Evolutionary conservation across 2,329 filamentous ascomycete genomes (phyloP).

Genomic region (Calonectria henricotiae): DNA sequence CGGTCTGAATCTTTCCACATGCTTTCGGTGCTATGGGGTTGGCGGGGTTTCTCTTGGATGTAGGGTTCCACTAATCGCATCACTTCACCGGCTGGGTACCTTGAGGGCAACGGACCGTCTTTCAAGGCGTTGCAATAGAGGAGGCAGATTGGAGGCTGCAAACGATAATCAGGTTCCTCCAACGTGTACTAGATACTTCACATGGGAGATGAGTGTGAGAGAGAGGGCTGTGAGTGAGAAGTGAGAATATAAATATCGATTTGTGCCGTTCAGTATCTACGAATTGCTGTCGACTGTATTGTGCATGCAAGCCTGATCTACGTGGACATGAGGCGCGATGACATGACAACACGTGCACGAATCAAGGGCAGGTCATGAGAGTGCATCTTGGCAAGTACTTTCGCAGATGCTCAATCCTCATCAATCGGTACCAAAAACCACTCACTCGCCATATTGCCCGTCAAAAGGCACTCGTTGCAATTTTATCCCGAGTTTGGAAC

Average conservation of each 20-base stretch:
- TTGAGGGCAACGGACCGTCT: constrained; percentile 39
- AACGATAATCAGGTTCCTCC: constrained; percentile 40
- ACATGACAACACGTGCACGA: not conserved
- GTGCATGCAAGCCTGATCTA: not conserved
- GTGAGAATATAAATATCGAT: constrained; percentile 37
- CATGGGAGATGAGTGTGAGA: constrained; percentile 25
- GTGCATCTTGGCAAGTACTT: too few relatives aligned
- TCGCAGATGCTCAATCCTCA: not conserved
- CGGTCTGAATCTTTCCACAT: constrained; percentile 36
- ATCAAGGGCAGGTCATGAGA: not conserved
- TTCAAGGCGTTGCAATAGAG: constrained; percentile 44
- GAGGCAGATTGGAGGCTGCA: constrained; percentile 30
- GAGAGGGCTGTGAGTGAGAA: constrained; percentile 25
- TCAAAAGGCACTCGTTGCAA: not conserved
- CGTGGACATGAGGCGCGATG: too few relatives aligned
- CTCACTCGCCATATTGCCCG: too few relatives aligned
- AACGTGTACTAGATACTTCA: constrained; percentile 52
- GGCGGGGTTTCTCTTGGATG: constrained; percentile 40
- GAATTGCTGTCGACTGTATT: not conserved
- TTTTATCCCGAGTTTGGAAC: too few relatives aligned
- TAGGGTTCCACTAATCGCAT: constrained; percentile 46
- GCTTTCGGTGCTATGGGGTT: constrained; percentile 24
- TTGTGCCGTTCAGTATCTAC: constrained; percentile 28
- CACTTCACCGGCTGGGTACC: constrained; percentile 40
- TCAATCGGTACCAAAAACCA: not conserved